phyloP scores from a whole-genome alignment of 108 stramenopile genomes.

The Skeletonema marinoi region DNA sequence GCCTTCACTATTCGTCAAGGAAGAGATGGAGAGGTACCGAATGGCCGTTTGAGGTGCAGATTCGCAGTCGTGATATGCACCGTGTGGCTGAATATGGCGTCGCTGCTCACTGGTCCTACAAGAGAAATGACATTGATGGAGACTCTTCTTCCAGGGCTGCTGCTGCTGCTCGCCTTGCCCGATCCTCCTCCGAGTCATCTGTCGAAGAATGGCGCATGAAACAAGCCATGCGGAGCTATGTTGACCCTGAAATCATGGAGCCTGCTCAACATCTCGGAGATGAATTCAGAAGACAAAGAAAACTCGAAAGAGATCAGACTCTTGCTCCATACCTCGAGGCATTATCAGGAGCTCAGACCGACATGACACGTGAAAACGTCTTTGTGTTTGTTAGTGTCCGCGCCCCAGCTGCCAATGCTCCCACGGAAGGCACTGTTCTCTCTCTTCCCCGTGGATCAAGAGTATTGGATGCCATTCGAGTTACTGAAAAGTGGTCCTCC shows the following conservation, averaged over 20 bases:
- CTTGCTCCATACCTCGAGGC: conserved; percentile 84
- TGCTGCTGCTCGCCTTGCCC: conserved; percentile 12
- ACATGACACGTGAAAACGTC: conserved; percentile 73
- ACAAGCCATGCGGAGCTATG: conserved; percentile 30
- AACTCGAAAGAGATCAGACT: conserved; percentile 65
- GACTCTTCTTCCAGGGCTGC: conserved; percentile 3
- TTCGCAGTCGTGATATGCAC: conserved; percentile 88
- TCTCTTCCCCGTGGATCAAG: conserved; percentile 77
- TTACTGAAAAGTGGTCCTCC: conserved; percentile 46
- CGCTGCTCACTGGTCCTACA: conserved; percentile 88
- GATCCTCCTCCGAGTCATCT: conserved; percentile 59
- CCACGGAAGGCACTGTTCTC: conserved; percentile 58
- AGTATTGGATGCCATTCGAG: conserved; percentile 74
- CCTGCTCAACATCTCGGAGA: conserved; percentile 42
- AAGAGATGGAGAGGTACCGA: conserved; percentile 57
- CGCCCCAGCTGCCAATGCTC: not conserved
- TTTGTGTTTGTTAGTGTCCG: conserved; percentile 66
- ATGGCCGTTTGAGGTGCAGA: conserved; percentile 85
- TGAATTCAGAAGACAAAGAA: conserved; percentile 58
- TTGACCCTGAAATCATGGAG: conserved; percentile 21
- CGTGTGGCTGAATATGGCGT: conserved; percentile 88
- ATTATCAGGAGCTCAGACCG: conserved; percentile 64
- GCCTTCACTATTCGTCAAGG: conserved; percentile 85
- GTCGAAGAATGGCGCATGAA: conserved; percentile 72
- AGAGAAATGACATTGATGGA: conserved; percentile 42